Conservation (phyloP, 2,329 filamentous ascomycete species). For the Aschersonia sp. region DNA sequence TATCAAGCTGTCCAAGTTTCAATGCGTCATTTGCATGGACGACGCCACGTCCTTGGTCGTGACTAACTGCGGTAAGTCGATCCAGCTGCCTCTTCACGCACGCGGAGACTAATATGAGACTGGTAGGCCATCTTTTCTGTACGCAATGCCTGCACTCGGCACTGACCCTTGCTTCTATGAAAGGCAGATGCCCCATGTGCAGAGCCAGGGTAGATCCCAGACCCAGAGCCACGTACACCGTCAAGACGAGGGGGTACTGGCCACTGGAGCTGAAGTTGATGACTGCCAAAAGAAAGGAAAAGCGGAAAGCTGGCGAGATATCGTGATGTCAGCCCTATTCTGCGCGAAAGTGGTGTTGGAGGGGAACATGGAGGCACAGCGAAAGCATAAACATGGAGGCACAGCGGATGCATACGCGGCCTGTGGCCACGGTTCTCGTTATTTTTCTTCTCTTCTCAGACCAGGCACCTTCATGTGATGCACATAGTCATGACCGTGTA, state of each 20-base stretch:
- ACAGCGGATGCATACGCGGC: too few relatives aligned
- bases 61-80: constrained; percentile 49
- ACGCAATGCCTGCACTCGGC: constrained; percentile 46
- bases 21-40: constrained; percentile 57
- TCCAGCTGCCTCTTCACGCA: background rate
- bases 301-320: constrained; percentile 18
- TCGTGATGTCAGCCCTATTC: constrained; percentile 7
- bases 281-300: constrained; percentile 38
- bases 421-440: too few relatives aligned
- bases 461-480: too few relatives aligned
- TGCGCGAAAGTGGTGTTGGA: too few relatives aligned
- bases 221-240: constrained; percentile 22
- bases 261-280: constrained; percentile 48
- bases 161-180: constrained; percentile 39
- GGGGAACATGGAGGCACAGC: too few relatives aligned
- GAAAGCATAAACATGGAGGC: too few relatives aligned
- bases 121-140: constrained; percentile 45
- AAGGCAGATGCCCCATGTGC: constrained; percentile 49
- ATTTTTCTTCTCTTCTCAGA: too few relatives aligned
- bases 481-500: too few relatives aligned
- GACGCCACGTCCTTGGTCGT: constrained; percentile 41
- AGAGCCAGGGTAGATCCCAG: constrained; percentile 41
- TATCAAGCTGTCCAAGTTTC: constrained; percentile 39
- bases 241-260: constrained; percentile 38
- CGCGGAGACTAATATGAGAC: background rate